Evolutionary conservation across 306 rosid genomes (phyloP).

Genomic region (Cicer cuneatum): DNA sequence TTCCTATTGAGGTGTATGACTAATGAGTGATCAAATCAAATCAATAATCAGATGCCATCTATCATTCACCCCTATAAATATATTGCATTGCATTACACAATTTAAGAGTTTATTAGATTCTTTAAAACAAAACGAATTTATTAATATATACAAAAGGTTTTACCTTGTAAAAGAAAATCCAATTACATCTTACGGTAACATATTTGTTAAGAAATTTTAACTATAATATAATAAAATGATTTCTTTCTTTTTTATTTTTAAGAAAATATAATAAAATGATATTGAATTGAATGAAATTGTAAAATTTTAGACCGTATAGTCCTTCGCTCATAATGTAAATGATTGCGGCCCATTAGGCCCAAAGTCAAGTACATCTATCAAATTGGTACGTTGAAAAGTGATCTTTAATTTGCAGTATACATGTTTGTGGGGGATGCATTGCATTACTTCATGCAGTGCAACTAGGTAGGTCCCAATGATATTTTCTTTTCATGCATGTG

Average conservation of each 20-base stretch:
- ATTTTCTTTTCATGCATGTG: conserved; percentile 56
- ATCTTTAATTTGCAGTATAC: background rate
- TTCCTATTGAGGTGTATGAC: background rate
- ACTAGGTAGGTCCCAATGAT: conserved; percentile 35
- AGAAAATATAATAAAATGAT: no score
- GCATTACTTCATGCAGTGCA: conserved; percentile 31
- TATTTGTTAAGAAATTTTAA: no score
- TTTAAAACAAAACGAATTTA: no score
- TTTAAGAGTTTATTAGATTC: no score
- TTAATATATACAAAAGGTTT: no score
- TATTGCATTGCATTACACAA: conserved; percentile 1
- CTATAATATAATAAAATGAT: no score
- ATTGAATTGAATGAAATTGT: no score
- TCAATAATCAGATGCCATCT: conserved; percentile 4
- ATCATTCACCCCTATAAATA: background rate
- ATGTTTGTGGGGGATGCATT: conserved; percentile 43
- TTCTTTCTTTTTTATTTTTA: no score
- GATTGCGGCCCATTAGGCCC: conserved; percentile 41
- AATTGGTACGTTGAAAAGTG: conserved; percentile 13
- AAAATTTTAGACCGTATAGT: no score
- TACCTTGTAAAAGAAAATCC: no score
- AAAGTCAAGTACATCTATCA: conserved; percentile 20
- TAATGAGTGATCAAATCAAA: conserved; percentile 24
- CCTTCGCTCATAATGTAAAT: background rate
- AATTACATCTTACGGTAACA: no score